Percentiles rank a stretch among this genome's conserved stretches.
Evolutionary conservation across 2,329 filamentous ascomycete species (phyloP).

Genomic region (Chaetomium globosum): DNA sequence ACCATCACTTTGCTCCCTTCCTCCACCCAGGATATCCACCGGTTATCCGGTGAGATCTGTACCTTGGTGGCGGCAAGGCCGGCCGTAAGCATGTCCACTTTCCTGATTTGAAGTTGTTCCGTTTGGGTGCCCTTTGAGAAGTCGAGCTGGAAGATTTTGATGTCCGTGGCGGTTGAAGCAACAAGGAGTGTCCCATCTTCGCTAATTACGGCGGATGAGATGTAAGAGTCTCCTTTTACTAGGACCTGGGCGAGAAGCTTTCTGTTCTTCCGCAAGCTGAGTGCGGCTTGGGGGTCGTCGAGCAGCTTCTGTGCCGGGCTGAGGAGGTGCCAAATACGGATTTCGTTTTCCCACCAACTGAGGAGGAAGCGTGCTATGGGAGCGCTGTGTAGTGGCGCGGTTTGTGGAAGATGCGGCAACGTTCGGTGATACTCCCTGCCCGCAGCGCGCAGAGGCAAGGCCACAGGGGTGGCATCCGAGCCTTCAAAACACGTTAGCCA

Average conservation of each 20-base stretch:
- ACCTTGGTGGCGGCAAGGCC: constrained; percentile 69
- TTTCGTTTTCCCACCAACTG: constrained; percentile 89
- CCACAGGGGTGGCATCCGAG: constrained; percentile 79
- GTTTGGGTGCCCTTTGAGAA: constrained; percentile 52
- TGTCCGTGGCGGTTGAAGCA: constrained; percentile 71
- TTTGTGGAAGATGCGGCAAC: constrained; percentile 81
- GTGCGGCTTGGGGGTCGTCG: constrained; percentile 46
- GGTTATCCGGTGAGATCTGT: constrained; percentile 68
- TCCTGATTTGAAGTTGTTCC: constrained; percentile 70
- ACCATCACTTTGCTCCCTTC: constrained; percentile 62
- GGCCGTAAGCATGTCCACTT: constrained; percentile 65
- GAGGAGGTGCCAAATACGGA: constrained; percentile 74
- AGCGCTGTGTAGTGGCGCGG: constrained; percentile 72
- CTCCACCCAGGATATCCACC: constrained; percentile 69
- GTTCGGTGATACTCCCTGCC: constrained; percentile 79
- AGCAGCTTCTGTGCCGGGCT: constrained; percentile 53
- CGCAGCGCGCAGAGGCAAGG: constrained; percentile 77
- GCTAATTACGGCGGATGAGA: constrained; percentile 70
- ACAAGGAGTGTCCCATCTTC: constrained; percentile 71
- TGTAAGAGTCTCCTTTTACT: constrained; percentile 75
- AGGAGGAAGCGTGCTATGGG: constrained; percentile 73
- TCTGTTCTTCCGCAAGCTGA: constrained; percentile 55
- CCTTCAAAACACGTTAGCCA: constrained; percentile 54
- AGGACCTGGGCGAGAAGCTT: constrained; percentile 71
- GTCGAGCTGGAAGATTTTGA: constrained; percentile 76